phyloP scores from a whole-genome alignment of 2,329 filamentous ascomycete species.

The Clarireedia monteithiana region DNA sequence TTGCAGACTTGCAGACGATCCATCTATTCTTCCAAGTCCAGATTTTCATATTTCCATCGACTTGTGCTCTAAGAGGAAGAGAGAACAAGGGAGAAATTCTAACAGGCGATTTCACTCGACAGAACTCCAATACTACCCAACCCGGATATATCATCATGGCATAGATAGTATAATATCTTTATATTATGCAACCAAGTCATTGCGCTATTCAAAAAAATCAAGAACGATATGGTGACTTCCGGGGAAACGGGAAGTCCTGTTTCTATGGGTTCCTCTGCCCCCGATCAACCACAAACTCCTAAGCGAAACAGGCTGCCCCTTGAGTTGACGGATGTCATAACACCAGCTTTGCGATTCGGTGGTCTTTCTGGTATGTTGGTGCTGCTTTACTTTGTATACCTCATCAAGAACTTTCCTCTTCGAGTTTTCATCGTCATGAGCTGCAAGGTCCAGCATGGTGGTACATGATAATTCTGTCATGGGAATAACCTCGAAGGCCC shows the following conservation, averaged over 20 bases:
- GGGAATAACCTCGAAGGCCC: too few relatives aligned
- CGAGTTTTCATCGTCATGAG: neutral
- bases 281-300: neutral
- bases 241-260: neutral
- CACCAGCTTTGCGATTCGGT: conserved; percentile 50
- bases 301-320: conserved; percentile 30
- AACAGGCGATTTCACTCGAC: neutral
- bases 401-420: neutral
- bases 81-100: too few relatives aligned
- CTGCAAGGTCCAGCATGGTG: too few relatives aligned
- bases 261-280: neutral
- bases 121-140: neutral
- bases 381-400: neutral
- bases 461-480: too few relatives aligned
- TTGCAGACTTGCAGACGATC: neutral
- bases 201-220: conserved; percentile 22
- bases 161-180: neutral
- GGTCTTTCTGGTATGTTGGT: conserved; percentile 44
- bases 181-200: conserved; percentile 21
- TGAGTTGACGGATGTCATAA: conserved; percentile 38
- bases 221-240: conserved; percentile 20
- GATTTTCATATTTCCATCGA: neutral
- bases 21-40: neutral
- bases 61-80: neutral
- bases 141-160: too few relatives aligned